phyloP scores from a whole-genome alignment of 2,329 filamentous ascomycete species.

The Aspergillus sp. region DNA sequence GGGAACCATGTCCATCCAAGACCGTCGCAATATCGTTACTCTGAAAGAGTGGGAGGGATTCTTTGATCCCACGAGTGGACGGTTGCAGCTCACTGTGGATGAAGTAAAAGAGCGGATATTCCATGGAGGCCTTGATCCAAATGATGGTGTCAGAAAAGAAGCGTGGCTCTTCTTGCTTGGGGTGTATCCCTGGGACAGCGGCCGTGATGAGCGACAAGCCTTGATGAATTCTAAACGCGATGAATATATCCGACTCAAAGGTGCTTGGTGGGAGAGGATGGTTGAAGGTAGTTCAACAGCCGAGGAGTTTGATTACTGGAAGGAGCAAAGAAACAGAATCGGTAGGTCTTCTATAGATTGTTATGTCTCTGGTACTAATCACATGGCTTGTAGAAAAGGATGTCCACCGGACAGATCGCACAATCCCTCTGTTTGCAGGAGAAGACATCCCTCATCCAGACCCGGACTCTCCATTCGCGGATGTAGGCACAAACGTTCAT shows the following conservation, averaged over 20 bases:
- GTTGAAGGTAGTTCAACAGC: conserved; percentile 74
- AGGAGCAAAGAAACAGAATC: conserved; percentile 87
- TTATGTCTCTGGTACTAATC: conserved; percentile 20
- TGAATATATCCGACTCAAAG: conserved; percentile 90
- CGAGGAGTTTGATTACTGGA: conserved; percentile 91
- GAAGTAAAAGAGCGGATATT: conserved; percentile 98
- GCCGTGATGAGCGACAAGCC: conserved; percentile 74
- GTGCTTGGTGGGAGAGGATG: conserved; percentile 91
- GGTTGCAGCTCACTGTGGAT: conserved; percentile 73
- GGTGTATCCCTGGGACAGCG: conserved; percentile 91
- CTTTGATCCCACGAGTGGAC: conserved; percentile 72
- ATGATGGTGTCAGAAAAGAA: conserved; percentile 91
- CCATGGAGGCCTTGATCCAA: conserved; percentile 81
- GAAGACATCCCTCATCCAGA: conserved; percentile 97
- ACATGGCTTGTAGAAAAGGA: conserved; percentile 74
- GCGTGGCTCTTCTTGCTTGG: conserved; percentile 93
- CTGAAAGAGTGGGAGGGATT: conserved; percentile 86
- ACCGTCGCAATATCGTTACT: conserved; percentile 71
- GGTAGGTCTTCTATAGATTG: conserved; percentile 67
- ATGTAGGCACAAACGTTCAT: conserved; percentile 91
- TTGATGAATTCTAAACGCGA: conserved; percentile 82
- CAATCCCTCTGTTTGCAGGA: conserved; percentile 89
- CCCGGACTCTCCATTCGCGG: conserved; percentile 89
- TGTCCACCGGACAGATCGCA: conserved; percentile 93
- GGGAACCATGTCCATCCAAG: conserved; percentile 66